Evolutionary conservation across 768 basidiomycete genomes (phyloP).

Genomic region (Pulveroboletus ravenelii): DNA sequence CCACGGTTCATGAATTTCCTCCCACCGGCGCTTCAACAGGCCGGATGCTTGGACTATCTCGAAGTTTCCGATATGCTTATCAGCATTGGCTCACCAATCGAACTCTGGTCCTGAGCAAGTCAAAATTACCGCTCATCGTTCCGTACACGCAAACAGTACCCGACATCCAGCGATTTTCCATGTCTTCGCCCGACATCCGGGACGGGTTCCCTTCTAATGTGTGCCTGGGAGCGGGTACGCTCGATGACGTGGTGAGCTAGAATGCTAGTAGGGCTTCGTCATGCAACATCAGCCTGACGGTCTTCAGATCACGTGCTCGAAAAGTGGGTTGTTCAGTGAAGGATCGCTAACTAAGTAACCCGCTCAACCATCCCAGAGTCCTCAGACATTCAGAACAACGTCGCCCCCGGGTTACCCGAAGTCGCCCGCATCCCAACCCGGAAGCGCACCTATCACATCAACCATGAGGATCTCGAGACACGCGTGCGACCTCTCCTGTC

Average conservation of each 20-base stretch:
- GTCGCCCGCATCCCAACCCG: conserved; percentile 26
- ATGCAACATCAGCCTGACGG: not conserved
- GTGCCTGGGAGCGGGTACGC: conserved; percentile 1
- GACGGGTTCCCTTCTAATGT: not conserved
- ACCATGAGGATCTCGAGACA: conserved; percentile 26
- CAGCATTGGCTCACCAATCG: not conserved
- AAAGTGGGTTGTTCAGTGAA: conserved; percentile 10
- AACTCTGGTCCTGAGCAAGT: not conserved
- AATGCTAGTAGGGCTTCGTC: not conserved
- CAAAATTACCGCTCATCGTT: not conserved
- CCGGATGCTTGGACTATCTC: conserved; percentile 9
- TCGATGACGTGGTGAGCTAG: conserved; percentile 21
- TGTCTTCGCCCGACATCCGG: conserved; percentile 4
- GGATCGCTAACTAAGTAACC: not conserved
- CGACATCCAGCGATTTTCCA: not conserved
- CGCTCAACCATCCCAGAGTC: conserved; percentile 12
- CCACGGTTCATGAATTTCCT: too few relatives aligned
- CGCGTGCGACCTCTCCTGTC: conserved; percentile 37
- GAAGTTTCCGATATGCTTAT: not conserved
- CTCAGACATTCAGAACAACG: conserved; percentile 12
- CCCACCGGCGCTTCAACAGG: too few relatives aligned
- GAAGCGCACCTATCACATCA: conserved; percentile 35
- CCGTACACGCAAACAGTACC: not conserved
- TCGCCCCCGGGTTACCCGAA: conserved; percentile 16
- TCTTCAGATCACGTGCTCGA: conserved; percentile 18